A percentile compares a stretch with the other conserved stretches of the same genome.
Evolutionary conservation across 176 grass and related monocot species (phyloP).

Genomic region (Hsuehochloa calcarea): DNA sequence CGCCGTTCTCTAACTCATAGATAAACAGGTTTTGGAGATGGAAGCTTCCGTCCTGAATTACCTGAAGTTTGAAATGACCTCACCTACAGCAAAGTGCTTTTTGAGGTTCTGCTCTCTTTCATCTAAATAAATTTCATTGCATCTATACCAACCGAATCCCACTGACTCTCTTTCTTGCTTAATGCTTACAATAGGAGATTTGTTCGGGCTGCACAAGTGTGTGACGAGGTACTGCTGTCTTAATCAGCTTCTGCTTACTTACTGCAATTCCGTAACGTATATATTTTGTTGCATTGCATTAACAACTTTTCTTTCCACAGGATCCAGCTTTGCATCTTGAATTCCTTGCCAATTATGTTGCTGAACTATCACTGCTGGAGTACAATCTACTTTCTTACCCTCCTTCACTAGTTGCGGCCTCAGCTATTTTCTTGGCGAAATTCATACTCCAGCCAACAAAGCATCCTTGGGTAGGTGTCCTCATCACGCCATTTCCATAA

Average conservation of each 20-base stretch:
- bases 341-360: constrained; percentile 81
- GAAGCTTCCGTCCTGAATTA: constrained; percentile 83
- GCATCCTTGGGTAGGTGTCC: constrained; percentile 66
- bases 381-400: constrained; percentile 75
- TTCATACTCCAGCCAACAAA: constrained; percentile 88
- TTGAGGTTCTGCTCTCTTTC: constrained; percentile 55
- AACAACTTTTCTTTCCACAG: constrained; percentile 39
- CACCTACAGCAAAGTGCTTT: constrained; percentile 88
- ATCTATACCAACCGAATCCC: not conserved
- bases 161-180: constrained; percentile 22
- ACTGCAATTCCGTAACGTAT: not conserved
- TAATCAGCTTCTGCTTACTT: constrained; percentile 5
- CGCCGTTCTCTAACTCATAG: not conserved
- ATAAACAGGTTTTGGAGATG: constrained; percentile 81
- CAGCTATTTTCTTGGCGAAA: constrained; percentile 82
- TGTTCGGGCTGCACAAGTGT: constrained; percentile 79
- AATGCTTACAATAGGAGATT: constrained; percentile 66
- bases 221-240: constrained; percentile 57
- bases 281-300: constrained; percentile 9
- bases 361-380: constrained; percentile 90
- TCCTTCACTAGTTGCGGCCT: constrained; percentile 82
- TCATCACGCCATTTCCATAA: not conserved
- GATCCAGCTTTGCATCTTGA: constrained; percentile 77
- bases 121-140: not conserved
- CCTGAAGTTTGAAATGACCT: constrained; percentile 94